These are phyloP conservation scores for Dryadomyces quercus-mongolicae DNA, from an alignment of 2,329 filamentous ascomycete genomes.

Conservation along the genomic window DNA sequence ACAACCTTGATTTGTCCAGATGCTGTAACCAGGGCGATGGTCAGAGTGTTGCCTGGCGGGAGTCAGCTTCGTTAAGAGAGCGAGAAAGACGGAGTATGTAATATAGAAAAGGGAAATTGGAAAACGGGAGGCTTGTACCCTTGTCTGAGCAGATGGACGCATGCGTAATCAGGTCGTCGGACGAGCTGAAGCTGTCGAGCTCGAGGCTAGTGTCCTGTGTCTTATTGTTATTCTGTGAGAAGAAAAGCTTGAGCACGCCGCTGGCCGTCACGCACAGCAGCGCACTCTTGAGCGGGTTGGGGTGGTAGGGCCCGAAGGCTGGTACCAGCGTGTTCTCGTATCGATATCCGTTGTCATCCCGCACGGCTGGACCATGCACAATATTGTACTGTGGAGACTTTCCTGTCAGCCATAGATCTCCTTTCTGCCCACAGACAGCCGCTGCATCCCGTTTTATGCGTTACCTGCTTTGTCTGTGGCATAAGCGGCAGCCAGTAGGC, in stretches of 20 bases:
- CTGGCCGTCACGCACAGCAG: constrained; percentile 66
- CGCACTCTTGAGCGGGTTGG: constrained; percentile 56
- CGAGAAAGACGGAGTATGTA: neutral
- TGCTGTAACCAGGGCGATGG: constrained; percentile 56
- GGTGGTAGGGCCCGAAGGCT: constrained; percentile 61
- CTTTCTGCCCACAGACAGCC: neutral
- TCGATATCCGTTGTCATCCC: constrained; percentile 49
- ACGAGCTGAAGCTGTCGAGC: constrained; percentile 58
- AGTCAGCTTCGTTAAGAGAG: constrained; percentile 4
- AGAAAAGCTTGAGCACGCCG: constrained; percentile 64
- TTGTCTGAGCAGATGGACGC: constrained; percentile 65
- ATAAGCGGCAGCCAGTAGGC: constrained; percentile 70
- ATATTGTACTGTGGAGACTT: constrained; percentile 30
- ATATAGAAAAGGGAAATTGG: neutral
- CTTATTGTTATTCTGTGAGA: constrained; percentile 59
- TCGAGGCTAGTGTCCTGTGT: constrained; percentile 64
- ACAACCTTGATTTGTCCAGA: constrained; percentile 65
- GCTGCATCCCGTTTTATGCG: too few species aligned
- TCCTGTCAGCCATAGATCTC: neutral
- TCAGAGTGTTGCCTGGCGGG: constrained; percentile 29
- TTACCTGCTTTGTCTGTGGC: constrained; percentile 29
- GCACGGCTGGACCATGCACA: constrained; percentile 50
- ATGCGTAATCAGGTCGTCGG: constrained; percentile 69
- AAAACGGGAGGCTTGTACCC: constrained; percentile 31
- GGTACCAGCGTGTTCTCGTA: constrained; percentile 57